Evolutionary conservation across 2,329 filamentous ascomycete genomes (phyloP).

Genomic region (Biscogniauxia mediterranea): DNA sequence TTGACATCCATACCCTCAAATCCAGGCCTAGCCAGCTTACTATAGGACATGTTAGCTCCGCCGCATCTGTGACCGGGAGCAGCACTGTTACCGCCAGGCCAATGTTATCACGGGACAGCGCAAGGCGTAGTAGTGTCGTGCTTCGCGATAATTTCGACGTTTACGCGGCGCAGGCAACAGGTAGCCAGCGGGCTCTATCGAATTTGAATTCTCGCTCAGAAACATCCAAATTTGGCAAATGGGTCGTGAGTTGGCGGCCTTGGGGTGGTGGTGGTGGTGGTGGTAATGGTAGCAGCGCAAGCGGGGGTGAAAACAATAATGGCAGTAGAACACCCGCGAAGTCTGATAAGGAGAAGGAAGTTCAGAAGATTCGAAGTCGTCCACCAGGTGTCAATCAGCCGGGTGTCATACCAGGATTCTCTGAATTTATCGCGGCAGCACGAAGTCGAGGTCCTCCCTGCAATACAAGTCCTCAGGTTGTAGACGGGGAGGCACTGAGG

Average conservation of each 20-base stretch:
- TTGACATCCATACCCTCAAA: conserved; percentile 85
- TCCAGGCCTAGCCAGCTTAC: conserved; percentile 74
- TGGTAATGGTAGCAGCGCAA: conserved; percentile 20
- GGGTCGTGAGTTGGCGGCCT: conserved; percentile 42
- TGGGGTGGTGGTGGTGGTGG: conserved; percentile 26
- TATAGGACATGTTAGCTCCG: conserved; percentile 50
- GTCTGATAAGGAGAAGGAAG: conserved; percentile 35
- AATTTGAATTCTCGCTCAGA: conserved; percentile 30
- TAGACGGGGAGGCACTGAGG: conserved; percentile 60
- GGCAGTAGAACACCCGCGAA: conserved; percentile 27
- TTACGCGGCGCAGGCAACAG: conserved; percentile 25
- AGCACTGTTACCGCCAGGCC: conserved; percentile 60
- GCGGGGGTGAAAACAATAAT: conserved; percentile 14
- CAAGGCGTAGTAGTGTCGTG: conserved; percentile 51
- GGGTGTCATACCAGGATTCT: conserved; percentile 71
- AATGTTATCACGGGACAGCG: conserved; percentile 48
- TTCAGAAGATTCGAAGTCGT: conserved; percentile 40
- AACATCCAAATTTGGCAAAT: conserved; percentile 38
- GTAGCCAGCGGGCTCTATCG: conserved; percentile 35
- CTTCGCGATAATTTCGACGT: conserved; percentile 50
- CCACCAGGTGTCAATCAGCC: conserved; percentile 76
- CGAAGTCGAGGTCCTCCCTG: conserved; percentile 53
- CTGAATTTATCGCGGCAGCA: conserved; percentile 51
- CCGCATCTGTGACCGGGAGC: conserved; percentile 54
- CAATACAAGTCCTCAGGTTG: conserved; percentile 54